Percentiles rank a stretch among this genome's conserved stretches.
phyloP scores from a whole-genome alignment of 768 basidiomycete genomes.

The Fomitopsis serialis region DNA sequence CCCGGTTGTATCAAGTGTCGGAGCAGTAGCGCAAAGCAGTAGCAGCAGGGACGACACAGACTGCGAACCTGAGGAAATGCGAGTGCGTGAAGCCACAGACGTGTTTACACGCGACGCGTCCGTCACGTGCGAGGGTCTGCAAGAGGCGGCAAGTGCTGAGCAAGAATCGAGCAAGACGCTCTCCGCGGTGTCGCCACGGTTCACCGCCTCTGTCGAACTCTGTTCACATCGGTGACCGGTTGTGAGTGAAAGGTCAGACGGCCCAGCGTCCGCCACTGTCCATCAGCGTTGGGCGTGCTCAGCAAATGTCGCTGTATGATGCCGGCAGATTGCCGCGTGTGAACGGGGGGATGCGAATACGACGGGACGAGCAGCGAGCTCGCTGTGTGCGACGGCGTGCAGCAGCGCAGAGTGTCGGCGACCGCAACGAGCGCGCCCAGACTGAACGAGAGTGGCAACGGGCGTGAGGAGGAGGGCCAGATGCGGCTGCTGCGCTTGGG shows the following conservation, averaged over 20 bases:
- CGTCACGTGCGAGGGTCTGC: background rate
- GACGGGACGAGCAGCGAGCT: background rate
- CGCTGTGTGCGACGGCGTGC: background rate
- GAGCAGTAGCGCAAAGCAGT: too few species aligned
- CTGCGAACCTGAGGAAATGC: too few species aligned
- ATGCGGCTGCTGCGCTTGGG: background rate
- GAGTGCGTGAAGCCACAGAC: background rate
- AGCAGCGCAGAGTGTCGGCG: background rate
- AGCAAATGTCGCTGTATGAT: background rate
- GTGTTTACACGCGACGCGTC: background rate
- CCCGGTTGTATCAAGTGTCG: too few species aligned
- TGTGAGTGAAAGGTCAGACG: background rate
- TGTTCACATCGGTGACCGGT: background rate
- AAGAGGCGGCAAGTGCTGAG: background rate
- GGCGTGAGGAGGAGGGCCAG: background rate
- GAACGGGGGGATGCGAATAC: too few species aligned
- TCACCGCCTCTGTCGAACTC: background rate
- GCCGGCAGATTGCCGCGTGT: too few species aligned
- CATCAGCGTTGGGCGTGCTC: background rate
- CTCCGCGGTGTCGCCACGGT: too few species aligned
- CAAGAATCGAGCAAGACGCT: too few species aligned
- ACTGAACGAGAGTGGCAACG: background rate
- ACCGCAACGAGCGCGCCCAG: too few species aligned
- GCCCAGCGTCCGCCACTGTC: background rate
- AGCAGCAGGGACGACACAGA: too few species aligned